Percentiles rank a stretch among this genome's conserved stretches.
Evolutionary conservation across 2,329 filamentous ascomycete species (phyloP).

Genomic region (Apiospora saccharicola): DNA sequence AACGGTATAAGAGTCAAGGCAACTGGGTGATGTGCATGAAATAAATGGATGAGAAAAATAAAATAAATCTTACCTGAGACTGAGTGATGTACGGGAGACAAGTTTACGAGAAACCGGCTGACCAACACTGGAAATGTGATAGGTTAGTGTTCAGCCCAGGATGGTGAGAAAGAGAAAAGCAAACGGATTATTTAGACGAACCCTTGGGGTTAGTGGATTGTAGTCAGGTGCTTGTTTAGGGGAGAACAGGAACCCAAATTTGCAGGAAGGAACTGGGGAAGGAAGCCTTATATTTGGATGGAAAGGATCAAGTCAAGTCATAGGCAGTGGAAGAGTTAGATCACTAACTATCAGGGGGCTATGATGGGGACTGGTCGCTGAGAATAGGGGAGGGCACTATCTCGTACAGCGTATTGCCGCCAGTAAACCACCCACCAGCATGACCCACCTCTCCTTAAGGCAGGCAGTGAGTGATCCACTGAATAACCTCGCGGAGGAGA

Average conservation of each 20-base stretch:
- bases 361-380: neutral
- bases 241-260: neutral
- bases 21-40: neutral
- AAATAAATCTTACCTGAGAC: neutral
- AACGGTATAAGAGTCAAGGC: neutral
- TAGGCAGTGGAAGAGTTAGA: neutral
- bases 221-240: neutral
- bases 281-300: neutral
- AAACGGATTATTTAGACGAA: neutral
- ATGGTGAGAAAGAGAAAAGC: neutral
- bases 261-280: neutral
- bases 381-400: neutral
- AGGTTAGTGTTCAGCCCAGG: neutral
- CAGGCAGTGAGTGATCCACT: conserved; percentile 11
- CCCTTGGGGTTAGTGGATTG: neutral
- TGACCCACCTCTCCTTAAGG: neutral
- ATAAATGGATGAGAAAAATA: neutral
- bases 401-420: neutral
- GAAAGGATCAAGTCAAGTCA: neutral
- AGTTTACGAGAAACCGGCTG: too few species aligned
- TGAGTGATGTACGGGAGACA: neutral
- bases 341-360: neutral
- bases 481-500: neutral
- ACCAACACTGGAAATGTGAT: neutral
- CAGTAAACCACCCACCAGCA: neutral